Evolutionary conservation across 192 early-diverging fungal species (phyloP).

Genomic region (Thamnidium elegans): DNA sequence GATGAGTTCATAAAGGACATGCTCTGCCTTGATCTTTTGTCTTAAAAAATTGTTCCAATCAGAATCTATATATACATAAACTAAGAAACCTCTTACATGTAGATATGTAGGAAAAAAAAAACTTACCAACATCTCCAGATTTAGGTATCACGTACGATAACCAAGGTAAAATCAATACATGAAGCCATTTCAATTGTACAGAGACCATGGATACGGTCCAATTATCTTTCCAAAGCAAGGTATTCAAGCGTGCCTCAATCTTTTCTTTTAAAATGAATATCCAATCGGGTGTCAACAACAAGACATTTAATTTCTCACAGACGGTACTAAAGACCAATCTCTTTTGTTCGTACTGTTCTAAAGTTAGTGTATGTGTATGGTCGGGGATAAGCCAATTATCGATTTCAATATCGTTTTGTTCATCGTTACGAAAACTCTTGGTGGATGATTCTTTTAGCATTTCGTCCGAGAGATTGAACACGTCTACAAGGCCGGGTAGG

Average conservation of each 20-base stretch:
- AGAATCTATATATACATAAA: not conserved
- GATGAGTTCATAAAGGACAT: conserved; percentile 10
- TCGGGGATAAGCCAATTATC: not conserved
- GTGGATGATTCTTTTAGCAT: not conserved
- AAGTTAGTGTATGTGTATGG: too few species aligned
- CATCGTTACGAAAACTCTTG: not conserved
- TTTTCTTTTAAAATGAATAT: not conserved
- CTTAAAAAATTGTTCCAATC: conserved; percentile 14
- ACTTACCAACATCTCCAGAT: too few species aligned
- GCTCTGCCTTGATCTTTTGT: conserved; percentile 19
- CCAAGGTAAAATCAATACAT: conserved; percentile 17
- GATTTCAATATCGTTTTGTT: not conserved
- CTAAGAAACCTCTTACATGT: too few species aligned
- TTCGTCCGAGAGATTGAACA: conserved; percentile 2
- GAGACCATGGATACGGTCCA: not conserved
- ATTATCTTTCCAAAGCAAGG: not conserved
- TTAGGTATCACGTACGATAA: conserved; percentile 7
- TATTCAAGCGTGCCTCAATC: not conserved
- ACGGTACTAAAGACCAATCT: not conserved
- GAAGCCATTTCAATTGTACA: conserved; percentile 8
- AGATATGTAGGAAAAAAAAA: too few species aligned
- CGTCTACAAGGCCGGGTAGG: conserved; percentile 4
- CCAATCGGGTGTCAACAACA: conserved; percentile 5
- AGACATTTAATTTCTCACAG: conserved; percentile 1
- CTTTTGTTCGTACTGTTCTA: too few species aligned